Percentiles rank a stretch among this genome's conserved stretches.
phyloP scores from a whole-genome alignment of 179 eudicot genomes.

The Silene vulgaris region DNA sequence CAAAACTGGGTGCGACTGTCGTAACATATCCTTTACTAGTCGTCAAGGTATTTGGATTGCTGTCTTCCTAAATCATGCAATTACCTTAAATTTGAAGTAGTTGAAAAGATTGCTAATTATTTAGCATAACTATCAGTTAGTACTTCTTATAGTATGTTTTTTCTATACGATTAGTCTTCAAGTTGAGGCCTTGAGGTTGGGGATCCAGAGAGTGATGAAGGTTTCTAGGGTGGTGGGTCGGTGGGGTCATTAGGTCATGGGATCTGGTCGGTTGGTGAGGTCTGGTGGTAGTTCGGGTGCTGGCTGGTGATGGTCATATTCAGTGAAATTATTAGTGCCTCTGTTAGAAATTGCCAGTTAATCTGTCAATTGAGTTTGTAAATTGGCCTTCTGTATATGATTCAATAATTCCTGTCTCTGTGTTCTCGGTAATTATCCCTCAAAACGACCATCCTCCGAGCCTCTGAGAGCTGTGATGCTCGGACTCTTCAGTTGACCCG shows the following conservation, averaged over 20 bases:
- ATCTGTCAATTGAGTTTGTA: neutral
- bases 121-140: neutral
- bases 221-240: no score
- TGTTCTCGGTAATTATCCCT: no score
- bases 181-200: no score
- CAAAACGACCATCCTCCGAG: no score
- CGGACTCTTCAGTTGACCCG: no score
- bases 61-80: neutral
- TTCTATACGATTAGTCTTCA: neutral
- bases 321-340: neutral
- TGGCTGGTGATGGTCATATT: no score
- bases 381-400: neutral
- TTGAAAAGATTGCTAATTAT: constrained; percentile 1
- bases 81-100: no score
- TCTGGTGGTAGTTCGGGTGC: no score
- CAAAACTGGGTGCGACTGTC: constrained; percentile 90
- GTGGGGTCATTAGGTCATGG: no score
- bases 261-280: no score
- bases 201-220: no score
- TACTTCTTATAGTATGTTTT: neutral
- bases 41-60: constrained; percentile 62
- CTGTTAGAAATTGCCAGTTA: neutral
- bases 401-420: neutral
- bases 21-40: constrained; percentile 83
- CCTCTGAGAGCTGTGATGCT: no score